Conservation (phyloP, 2,329 filamentous ascomycete species). For the Orbilia brochopaga region DNA sequence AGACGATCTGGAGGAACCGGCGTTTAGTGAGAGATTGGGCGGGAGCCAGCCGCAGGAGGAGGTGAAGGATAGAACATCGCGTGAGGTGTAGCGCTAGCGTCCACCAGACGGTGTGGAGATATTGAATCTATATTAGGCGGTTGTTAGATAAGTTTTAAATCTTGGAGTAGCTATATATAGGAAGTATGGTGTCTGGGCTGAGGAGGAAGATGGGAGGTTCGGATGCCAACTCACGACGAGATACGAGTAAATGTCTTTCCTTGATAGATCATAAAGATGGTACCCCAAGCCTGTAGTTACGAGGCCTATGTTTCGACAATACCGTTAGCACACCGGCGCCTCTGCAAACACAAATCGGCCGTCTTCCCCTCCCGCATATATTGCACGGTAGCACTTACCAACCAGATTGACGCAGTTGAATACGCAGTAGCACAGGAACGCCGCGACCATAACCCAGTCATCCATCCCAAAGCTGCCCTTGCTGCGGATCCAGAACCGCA, state of each 20-base stretch:
- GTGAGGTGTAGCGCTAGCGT: slow-evolving; percentile 45
- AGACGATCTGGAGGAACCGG: slow-evolving; percentile 35
- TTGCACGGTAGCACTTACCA: slow-evolving; percentile 14
- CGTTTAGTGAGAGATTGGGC: slow-evolving; percentile 31
- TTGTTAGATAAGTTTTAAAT: neutral
- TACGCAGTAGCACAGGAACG: slow-evolving; percentile 43
- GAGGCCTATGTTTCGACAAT: slow-evolving; percentile 14
- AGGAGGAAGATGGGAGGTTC: neutral
- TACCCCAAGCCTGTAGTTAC: slow-evolving; percentile 40
- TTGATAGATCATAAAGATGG: slow-evolving; percentile 45
- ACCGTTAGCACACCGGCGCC: neutral
- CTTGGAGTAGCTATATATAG: neutral
- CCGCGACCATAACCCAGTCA: slow-evolving; percentile 47
- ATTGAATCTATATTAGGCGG: slow-evolving; percentile 28
- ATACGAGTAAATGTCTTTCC: slow-evolving; percentile 39
- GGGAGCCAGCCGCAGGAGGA: slow-evolving; percentile 38
- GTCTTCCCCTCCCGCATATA: neutral
- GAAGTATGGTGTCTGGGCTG: neutral
- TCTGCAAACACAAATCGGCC: neutral
- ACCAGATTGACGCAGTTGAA: slow-evolving; percentile 50
- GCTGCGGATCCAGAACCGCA: slow-evolving; percentile 45
- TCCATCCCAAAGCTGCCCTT: slow-evolving; percentile 42
- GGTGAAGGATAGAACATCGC: slow-evolving; percentile 42
- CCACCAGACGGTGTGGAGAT: slow-evolving; percentile 48
- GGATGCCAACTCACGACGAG: slow-evolving; percentile 27